A percentile compares a stretch with the other conserved stretches of the same genome.
phyloP scores from a whole-genome alignment of 345 rosid species.

The Leavenworthia alabamica region DNA sequence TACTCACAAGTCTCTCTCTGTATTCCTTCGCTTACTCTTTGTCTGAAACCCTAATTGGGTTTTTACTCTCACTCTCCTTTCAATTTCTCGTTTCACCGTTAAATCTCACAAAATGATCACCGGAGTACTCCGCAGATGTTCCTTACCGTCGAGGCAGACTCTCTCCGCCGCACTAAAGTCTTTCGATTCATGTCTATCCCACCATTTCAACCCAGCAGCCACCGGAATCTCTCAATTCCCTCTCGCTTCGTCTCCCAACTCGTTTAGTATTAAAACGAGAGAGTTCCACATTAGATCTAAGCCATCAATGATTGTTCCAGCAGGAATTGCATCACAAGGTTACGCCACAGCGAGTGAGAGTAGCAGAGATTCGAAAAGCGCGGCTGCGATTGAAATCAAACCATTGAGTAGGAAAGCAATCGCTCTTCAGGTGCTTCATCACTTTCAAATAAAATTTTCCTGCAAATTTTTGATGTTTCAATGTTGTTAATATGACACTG shows the following conservation, averaged over 20 bases:
- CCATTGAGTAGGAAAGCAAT: slow-evolving; percentile 55
- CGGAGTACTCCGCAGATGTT: slow-evolving; percentile 21
- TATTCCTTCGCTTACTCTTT: neutral
- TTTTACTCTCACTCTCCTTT: neutral
- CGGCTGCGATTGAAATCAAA: too few species aligned
- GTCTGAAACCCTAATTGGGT: slow-evolving; percentile 14
- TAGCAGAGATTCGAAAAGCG: too few species aligned
- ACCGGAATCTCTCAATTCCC: neutral
- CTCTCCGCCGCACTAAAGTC: slow-evolving; percentile 1
- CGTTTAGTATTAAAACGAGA: slow-evolving; percentile 16
- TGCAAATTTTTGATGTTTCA: neutral
- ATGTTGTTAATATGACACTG: neutral
- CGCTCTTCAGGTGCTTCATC: slow-evolving; percentile 49
- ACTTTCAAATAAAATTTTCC: neutral
- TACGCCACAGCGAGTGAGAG: slow-evolving; percentile 11
- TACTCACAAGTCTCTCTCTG: neutral
- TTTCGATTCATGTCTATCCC: neutral
- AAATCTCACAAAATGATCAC: slow-evolving; percentile 27
- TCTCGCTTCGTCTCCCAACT: neutral
- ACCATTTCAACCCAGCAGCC: slow-evolving; percentile 12
- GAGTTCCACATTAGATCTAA: slow-evolving; percentile 43
- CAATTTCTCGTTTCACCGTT: neutral
- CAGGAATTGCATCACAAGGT: slow-evolving; percentile 42
- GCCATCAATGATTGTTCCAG: slow-evolving; percentile 32
- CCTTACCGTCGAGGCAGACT: neutral